Evolutionary conservation across 257 asterid genomes (phyloP).

Genomic region (Gynochthodes officinalis): DNA sequence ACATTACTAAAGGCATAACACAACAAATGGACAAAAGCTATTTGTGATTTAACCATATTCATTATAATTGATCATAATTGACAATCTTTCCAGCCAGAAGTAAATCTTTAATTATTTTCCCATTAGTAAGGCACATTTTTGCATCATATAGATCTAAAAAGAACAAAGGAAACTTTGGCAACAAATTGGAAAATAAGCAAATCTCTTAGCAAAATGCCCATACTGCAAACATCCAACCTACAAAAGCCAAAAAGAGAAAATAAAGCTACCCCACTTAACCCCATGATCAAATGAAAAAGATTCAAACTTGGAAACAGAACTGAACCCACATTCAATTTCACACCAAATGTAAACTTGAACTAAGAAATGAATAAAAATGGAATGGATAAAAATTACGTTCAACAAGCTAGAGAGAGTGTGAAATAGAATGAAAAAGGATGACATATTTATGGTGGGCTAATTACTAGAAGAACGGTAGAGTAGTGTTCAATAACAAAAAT

Average conservation of each 20-base stretch:
- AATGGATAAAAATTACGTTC: conserved; percentile 12
- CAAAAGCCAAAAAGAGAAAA: conserved; percentile 1
- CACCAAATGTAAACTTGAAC: not conserved
- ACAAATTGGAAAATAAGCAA: not conserved
- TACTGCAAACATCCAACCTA: not conserved
- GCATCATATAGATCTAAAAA: conserved; percentile 19
- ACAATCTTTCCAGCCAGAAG: not conserved
- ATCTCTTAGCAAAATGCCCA: not conserved
- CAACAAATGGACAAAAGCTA: not conserved
- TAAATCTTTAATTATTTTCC: not conserved
- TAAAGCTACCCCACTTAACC: not conserved
- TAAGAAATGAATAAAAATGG: not conserved
- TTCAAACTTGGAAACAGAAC: conserved; percentile 18
- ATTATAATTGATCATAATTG: not conserved
- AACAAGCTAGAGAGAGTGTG: conserved; percentile 4
- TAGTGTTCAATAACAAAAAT: too few species aligned
- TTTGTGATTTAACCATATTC: not conserved
- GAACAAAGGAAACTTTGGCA: not conserved
- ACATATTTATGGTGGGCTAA: too few species aligned
- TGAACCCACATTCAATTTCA: conserved; percentile 12
- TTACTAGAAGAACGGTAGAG: too few species aligned
- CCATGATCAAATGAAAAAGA: conserved; percentile 12
- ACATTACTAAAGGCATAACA: too few species aligned
- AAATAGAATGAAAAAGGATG: conserved; percentile 3
- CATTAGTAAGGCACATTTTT: not conserved